Base-by-base conservation (phyloP, 495 filamentous ascomycete species). In the Penicillium simplicissimum region DNA sequence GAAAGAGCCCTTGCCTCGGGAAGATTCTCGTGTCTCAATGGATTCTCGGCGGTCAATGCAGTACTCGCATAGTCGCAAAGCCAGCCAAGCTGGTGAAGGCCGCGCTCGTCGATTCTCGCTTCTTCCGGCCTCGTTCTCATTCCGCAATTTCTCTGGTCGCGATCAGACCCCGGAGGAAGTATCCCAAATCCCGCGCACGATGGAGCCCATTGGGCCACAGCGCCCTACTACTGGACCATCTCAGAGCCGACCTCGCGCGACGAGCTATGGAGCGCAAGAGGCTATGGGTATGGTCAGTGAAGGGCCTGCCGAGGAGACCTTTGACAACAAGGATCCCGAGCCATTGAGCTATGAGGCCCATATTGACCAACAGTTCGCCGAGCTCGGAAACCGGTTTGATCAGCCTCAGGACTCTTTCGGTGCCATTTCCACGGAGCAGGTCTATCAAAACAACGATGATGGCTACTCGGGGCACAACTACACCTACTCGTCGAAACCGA, bases 31-130 rank as follows among this genome's bases (percentile, higher is more conserved):
- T 45, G 81, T 83, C 38, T 96, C 91, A 4, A 88, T 89, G 72
- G 93, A 96, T 66, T 96, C 90, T 6, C 82, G 88, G 28, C 86
- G 90, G 25, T 92, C 92, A 0, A 88, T 88, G 55, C 91, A 90
- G 28, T 85, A 92, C 61, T 86, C 85, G 7, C 86, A 90, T 53
- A 87, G 81, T 54, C 86, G 90, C 72, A 95, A 93, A 80, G 89
- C 94, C 54, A 84, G 90, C 65, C 92, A 96, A 76, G 85, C 89
- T 72, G 91, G 93, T 34, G 82, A 85, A 67, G 88, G 90, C 79
- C 87, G 91, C 55, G 86, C 88, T 34, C 85, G 87, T 61, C 80
- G 87, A 63, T 88, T 88, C 73, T 96, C 91, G 2, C 84, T 98
- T 48, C 79, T 98, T 14, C 92, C 92, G 0, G 71, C 82, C 7